Evolutionary conservation across 2,329 filamentous ascomycete genomes (phyloP).

Genomic region (Madurella fahalii): DNA sequence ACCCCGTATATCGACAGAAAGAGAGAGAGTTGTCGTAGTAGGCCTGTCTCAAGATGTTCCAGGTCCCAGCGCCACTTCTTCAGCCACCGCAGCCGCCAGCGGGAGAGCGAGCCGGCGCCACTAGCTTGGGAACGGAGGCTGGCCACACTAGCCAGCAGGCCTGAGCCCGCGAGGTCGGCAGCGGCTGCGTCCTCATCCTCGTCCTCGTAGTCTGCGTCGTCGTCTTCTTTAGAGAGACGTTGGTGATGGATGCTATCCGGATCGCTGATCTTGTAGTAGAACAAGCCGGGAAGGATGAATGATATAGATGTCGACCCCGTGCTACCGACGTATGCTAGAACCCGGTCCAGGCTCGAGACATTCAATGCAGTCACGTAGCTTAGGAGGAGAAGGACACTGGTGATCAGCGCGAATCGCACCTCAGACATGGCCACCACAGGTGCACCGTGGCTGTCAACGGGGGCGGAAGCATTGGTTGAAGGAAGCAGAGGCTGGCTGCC

Average conservation of each 20-base stretch:
- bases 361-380: conserved; percentile 89
- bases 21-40: conserved; percentile 69
- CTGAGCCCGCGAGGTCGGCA: conserved; percentile 26
- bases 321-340: conserved; percentile 90
- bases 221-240: conserved; percentile 82
- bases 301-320: conserved; percentile 94
- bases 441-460: conserved; percentile 47
- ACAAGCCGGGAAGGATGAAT: conserved; percentile 91
- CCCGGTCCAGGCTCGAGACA: conserved; percentile 81
- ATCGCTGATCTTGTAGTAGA: conserved; percentile 97
- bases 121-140: conserved; percentile 43
- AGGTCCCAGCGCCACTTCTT: conserved; percentile 57
- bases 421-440: conserved; percentile 70
- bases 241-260: conserved; percentile 86
- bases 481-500: conserved; percentile 43
- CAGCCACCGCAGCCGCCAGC: conserved; percentile 46
- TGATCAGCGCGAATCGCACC: conserved; percentile 81
- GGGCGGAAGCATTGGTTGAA: conserved; percentile 23
- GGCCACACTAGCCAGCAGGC: conserved; percentile 42
- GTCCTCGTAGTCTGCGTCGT: conserved; percentile 50
- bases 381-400: conserved; percentile 76
- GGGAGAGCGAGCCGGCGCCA: conserved; percentile 33
- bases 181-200: conserved; percentile 48
- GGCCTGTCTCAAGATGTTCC: conserved; percentile 58
- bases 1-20: conserved; percentile 77